Base-by-base conservation (phyloP, 345 rosid genomes). In the Ceriops tagal region DNA sequence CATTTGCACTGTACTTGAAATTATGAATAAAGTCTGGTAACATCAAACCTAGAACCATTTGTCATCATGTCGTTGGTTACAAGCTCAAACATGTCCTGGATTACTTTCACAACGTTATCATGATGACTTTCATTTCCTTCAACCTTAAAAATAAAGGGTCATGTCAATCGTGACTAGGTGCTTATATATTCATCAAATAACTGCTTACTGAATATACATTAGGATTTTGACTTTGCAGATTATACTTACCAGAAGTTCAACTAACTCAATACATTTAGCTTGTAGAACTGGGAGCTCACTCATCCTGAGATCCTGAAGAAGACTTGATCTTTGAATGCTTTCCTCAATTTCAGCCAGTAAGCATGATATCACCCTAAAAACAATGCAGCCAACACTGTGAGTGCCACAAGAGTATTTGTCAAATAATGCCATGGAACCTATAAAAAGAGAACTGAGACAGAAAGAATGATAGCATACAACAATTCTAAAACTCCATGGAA, bases 81-180 rank as follows among this genome's bases (percentile, higher is more conserved):
- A 22, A 93, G 80, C 80, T 93, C 97, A 84, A 91, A 91, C 63
- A 93, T 87, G 79, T 93, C 98, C 62, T 93, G 98, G 66, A 93
- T 96, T 81, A 85, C 83, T 77, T 81, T 86, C 70, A 89, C 92
- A 70, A 91, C 90, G 67, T 86, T 81, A 62, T 61, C 71, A 62
- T 67, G 81, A 47, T 83, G 84, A 58, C 77, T 70, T 79, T 83
- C 83, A 65, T 83, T 78, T 78, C 93, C 91, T 80, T 86, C 88
- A 69, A 81, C 82, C 92, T 86, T 73, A 55, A 35, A 67, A 55
- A 69, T 10, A 24, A 43, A 13, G 66, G 35, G 67, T 53, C 79
- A 80, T 39, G 52, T 27, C 62, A 31, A 10, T 70, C 49, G 55
- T 69, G 30, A 62, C 46, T 31, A 20, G 58, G 62, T 18, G 19